A percentile compares a stretch with the other conserved stretches of the same genome.
Evolutionary conservation across 495 filamentous ascomycete genomes (phyloP).

Genomic region (Daldinia bambusicola): DNA sequence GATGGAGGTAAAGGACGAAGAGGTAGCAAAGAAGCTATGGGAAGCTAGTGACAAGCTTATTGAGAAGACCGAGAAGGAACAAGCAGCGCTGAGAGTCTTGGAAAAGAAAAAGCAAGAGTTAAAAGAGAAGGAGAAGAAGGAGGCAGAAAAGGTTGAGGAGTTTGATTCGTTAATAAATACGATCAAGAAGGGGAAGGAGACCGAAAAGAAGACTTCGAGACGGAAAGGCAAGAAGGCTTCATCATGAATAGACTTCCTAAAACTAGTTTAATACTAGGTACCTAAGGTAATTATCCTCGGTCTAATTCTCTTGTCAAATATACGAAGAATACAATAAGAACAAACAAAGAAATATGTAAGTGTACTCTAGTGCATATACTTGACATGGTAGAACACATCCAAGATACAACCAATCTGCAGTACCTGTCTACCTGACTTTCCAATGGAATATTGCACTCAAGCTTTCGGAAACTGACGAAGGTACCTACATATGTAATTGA

Average conservation of each 20-base stretch:
- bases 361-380: too few species aligned
- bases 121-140: slow-evolving; percentile 55
- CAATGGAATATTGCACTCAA: too few species aligned
- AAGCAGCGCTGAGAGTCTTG: slow-evolving; percentile 70
- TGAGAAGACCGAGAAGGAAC: slow-evolving; percentile 82
- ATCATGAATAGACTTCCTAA: slow-evolving; percentile 19
- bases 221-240: slow-evolving; percentile 53
- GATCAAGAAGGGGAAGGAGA: slow-evolving; percentile 55
- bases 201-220: slow-evolving; percentile 47
- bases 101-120: slow-evolving; percentile 75
- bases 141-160: slow-evolving; percentile 58
- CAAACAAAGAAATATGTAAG: neutral
- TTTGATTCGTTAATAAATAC: slow-evolving; percentile 55
- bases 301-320: neutral
- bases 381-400: too few species aligned
- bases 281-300: neutral
- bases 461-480: too few species aligned
- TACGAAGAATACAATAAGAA: neutral
- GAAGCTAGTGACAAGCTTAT: slow-evolving; percentile 86
- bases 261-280: slow-evolving; percentile 1
- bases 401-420: too few species aligned
- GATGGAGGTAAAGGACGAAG: slow-evolving; percentile 81
- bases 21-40: slow-evolving; percentile 84
- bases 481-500: too few species aligned
- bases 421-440: too few species aligned